Evolutionary conservation across 495 filamentous ascomycete genomes (phyloP).

Genomic region (Cryomyces minteri): DNA sequence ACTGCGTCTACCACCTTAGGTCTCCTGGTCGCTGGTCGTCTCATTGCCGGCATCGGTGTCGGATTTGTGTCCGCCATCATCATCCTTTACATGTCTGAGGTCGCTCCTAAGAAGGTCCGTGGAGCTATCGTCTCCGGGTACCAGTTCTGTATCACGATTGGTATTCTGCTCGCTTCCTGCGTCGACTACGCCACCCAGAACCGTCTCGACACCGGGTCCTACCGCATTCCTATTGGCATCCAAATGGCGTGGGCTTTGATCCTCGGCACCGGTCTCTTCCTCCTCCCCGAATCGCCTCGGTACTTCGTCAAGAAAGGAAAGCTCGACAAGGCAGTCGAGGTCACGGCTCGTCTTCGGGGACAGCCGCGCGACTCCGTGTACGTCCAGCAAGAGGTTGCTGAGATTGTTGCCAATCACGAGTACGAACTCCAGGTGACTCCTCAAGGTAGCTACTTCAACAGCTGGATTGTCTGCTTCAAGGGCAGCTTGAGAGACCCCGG

Average conservation of each 20-base stretch:
- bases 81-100: slow-evolving; percentile 58
- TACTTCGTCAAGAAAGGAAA: slow-evolving; percentile 21
- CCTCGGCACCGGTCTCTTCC: slow-evolving; percentile 35
- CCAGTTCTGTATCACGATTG: slow-evolving; percentile 56
- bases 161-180: slow-evolving; percentile 52
- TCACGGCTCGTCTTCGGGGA: slow-evolving; percentile 30
- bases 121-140: slow-evolving; percentile 52
- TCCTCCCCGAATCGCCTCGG: slow-evolving; percentile 31
- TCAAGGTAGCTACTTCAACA: slow-evolving; percentile 34
- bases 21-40: slow-evolving; percentile 48
- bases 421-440: slow-evolving; percentile 41
- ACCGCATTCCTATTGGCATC: slow-evolving; percentile 51
- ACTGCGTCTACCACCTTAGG: slow-evolving; percentile 26
- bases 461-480: slow-evolving; percentile 49
- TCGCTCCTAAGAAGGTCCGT: slow-evolving; percentile 43
- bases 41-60: slow-evolving; percentile 54
- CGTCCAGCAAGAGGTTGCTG: slow-evolving; percentile 48
- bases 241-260: slow-evolving; percentile 52
- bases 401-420: slow-evolving; percentile 53
- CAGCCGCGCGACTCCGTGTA: slow-evolving; percentile 41
- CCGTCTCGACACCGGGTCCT: slow-evolving; percentile 41
- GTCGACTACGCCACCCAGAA: slow-evolving; percentile 51
- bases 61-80: slow-evolving; percentile 59
- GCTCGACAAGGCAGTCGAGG: slow-evolving; percentile 30
- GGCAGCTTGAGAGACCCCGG: slow-evolving; percentile 40